These are phyloP conservation scores for Cladosporium oxysporum DNA, from an alignment of 2,329 filamentous ascomycete species.

Conservation along the genomic window DNA sequence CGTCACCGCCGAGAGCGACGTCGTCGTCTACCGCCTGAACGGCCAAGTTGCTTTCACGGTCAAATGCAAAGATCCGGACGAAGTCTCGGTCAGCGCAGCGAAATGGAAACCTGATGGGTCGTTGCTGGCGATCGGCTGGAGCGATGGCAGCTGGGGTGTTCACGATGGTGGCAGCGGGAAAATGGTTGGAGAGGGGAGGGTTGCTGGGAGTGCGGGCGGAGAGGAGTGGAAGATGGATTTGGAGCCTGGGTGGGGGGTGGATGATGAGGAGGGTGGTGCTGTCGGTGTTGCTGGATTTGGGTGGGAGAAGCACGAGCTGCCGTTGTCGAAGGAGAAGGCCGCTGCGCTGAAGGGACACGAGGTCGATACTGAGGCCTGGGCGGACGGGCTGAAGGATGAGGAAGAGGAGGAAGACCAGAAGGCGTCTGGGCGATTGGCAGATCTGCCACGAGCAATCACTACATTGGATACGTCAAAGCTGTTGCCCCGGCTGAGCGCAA, in stretches of 20 bases:
- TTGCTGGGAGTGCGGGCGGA: conserved; percentile 13
- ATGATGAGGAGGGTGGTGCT: conserved; percentile 17
- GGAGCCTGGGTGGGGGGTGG: conserved; percentile 20
- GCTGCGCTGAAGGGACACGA: neutral
- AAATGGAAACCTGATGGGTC: conserved; percentile 51
- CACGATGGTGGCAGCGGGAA: conserved; percentile 40
- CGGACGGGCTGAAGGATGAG: conserved; percentile 24
- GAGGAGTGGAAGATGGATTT: conserved; percentile 29
- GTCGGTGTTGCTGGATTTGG: conserved; percentile 23
- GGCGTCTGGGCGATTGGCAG: conserved; percentile 43
- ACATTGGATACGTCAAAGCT: conserved; percentile 75
- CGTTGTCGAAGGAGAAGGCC: neutral
- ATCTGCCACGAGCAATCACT: conserved; percentile 69
- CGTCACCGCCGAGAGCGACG: conserved; percentile 64
- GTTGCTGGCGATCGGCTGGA: conserved; percentile 76
- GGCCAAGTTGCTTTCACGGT: conserved; percentile 67
- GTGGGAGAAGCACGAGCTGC: conserved; percentile 25
- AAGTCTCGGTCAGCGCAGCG: conserved; percentile 38
- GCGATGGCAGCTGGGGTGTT: conserved; percentile 62
- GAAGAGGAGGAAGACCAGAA: conserved; percentile 17
- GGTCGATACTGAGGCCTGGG: conserved; percentile 32
- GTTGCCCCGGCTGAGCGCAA: conserved; percentile 64
- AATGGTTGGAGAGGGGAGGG: conserved; percentile 19
- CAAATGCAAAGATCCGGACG: conserved; percentile 41
- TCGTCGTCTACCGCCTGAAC: conserved; percentile 77